Evolutionary conservation across 441 rosid species (phyloP), one percentile per base, ranked within the genome.

Genomic region (Melastoma candidum): DNA sequence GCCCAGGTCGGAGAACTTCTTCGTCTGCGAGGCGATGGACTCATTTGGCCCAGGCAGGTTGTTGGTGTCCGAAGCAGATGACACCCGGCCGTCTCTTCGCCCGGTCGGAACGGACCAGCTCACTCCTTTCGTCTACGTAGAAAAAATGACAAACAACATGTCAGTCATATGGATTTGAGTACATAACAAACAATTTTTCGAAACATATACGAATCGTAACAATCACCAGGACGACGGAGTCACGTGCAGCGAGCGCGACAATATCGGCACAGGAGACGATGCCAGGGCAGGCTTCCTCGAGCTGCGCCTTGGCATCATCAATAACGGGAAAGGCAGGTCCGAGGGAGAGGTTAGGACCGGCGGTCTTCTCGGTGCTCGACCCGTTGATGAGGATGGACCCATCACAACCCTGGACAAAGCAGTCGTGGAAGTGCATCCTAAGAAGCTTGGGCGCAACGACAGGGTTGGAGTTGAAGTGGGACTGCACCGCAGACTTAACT

Each of bases 251-350:
- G n/a, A 88, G 66, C 2, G 96, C 74, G 10, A 83, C 70, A 50
- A 87, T 85, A 62, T 88, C 92, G n/a, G 95, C 84, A 58, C 95
- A 88, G 1, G 96, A 88, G 17, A 87, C 96, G 41, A 83, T 60
- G 1, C 85, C 85, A 0, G 84, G 89, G 27, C 95, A 85, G 0
- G 68, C 72, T 11, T 74, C 75, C 63, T 85, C 90, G 12, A 83
- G 73, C 44, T 75, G 74, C 0, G 82, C 67, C 64, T 85, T 88
- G 57, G 96, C 96, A 46, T 85, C 87, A 0, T 83, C 96, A 41
- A 87, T 76, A 29, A 79, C 89, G 2, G 81, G 87, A 48, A 54
- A 82, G 1, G 94, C 95, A 61, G 6, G 41, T 36, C 76, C 70
- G 48, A 88, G 61, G 45, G 41, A 26, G 14, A 26, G 61, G 59